Conservation (phyloP, 208 protist species). For the Leishmania braziliensis region DNA sequence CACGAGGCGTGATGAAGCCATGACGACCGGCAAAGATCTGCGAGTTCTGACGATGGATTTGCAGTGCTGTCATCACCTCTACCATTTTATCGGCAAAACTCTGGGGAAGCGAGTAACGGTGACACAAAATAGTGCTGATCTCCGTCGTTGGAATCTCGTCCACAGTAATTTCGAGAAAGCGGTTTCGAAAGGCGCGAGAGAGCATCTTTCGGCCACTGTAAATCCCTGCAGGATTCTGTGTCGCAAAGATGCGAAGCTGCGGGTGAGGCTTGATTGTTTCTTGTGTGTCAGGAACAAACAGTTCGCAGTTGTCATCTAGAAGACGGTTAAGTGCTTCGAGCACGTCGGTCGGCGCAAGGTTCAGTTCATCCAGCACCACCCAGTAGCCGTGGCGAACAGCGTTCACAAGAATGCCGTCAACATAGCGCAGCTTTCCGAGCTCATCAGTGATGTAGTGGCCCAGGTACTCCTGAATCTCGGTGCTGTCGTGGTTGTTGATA, state of each 20-base stretch:
- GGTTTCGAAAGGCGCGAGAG: slow-evolving; percentile 99
- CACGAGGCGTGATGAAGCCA: slow-evolving; percentile 99
- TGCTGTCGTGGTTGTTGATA: slow-evolving; percentile 99
- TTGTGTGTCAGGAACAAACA: slow-evolving; percentile 99
- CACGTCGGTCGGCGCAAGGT: slow-evolving; percentile 99
- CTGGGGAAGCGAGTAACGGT: slow-evolving; percentile 94
- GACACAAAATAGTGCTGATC: slow-evolving; percentile 96
- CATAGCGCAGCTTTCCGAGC: slow-evolving; percentile 96
- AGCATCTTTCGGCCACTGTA: slow-evolving; percentile 98
- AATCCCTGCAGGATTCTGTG: slow-evolving; percentile 99
- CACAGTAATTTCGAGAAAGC: slow-evolving; percentile 99
- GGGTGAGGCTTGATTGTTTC: slow-evolving; percentile 98
- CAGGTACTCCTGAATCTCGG: slow-evolving; percentile 99
- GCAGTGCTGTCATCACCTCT: slow-evolving; percentile 95
- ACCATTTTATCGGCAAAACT: slow-evolving; percentile 95
- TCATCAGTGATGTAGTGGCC: slow-evolving; percentile 97
- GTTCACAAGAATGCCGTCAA: slow-evolving; percentile 97
- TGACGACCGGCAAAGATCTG: slow-evolving; percentile 98
- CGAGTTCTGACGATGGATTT: slow-evolving; percentile 91
- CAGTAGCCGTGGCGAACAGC: slow-evolving; percentile 98
- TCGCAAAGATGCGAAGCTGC: slow-evolving; percentile 99
- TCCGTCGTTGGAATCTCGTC: slow-evolving; percentile 99
- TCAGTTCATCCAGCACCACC: slow-evolving; percentile 99
- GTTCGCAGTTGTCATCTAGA: slow-evolving; percentile 99
- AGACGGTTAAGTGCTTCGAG: slow-evolving; percentile 99